Evolutionary conservation across 768 basidiomycete species (phyloP), one percentile per base, ranked within the genome.

Genomic region (Lyophyllum shimeji): DNA sequence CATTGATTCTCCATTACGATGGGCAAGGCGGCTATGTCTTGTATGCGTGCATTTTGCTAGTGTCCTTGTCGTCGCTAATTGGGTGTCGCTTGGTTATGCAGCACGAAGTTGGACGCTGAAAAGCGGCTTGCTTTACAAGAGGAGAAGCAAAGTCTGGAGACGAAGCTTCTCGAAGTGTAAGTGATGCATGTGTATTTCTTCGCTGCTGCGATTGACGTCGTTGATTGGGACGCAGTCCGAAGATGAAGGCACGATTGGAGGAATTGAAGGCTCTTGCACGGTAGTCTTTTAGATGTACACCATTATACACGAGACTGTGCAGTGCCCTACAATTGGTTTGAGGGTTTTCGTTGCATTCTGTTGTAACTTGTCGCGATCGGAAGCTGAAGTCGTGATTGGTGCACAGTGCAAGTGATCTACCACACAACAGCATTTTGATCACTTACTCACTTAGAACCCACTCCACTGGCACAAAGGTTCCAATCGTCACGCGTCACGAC

Each of bases 21-120:
- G 96, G 96, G 7, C 88, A 92, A 70, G 96, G 96, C 31, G 92
- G 92, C 58, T 98, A 98, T 72, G 84, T 95, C 18, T 99, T 98
- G 93, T 94, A 64, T 58, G 92, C 81, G 7, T 46, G 9, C 48
- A 50, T 33, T 20, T 13, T 27, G 46, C 15, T 6, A 40, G 45
- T 37, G 21, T 39, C 27, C 51, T 29, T 33, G 59, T 21, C 53
- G 52, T 21, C 6, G 31, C 18, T 42, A 17, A 18, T 43, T 33
- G 39, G 8, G 46, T 39, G 40, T 55, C 57, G 46, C 62, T 42
- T 52, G 33, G 13, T 25, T 43, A n/a, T 9, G 15, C 63, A 95
- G 93, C 71, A 93, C 93, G 21, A 86, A 89, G 65, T 76, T 98
- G 33, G 90, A 98, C 65, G 89, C 93, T 17, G 91, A 95, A 72